Conservation (phyloP, 2,329 filamentous ascomycete genomes). For the Apiospora koreana region DNA sequence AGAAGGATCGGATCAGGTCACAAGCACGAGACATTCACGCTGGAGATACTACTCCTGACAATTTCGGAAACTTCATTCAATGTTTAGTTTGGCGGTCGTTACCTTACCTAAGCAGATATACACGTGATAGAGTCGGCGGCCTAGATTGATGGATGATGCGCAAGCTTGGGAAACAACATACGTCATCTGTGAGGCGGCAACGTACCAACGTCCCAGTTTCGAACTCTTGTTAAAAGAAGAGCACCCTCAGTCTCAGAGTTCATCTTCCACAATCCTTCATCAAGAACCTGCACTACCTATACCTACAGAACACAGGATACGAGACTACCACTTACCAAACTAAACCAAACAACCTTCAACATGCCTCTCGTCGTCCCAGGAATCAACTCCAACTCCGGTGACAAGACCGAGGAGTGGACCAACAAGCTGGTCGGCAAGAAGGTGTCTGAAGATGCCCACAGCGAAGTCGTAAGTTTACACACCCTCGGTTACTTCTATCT, state of each 20-base stretch:
- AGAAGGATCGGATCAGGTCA: neutral
- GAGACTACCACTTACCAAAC: neutral
- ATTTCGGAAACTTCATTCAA: neutral
- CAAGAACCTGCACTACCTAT: neutral
- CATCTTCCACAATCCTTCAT: neutral
- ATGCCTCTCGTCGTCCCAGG: slow-evolving; percentile 68
- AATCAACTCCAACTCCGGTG: slow-evolving; percentile 47
- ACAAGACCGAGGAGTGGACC: slow-evolving; percentile 57
- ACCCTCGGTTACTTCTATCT: neutral
- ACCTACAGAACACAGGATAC: neutral
- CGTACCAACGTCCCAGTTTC: neutral
- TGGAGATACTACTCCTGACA: neutral
- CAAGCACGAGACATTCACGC: neutral
- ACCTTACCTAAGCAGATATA: neutral
- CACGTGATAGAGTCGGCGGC: neutral
- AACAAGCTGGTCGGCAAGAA: slow-evolving; percentile 67
- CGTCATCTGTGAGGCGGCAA: neutral
- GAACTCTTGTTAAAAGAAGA: neutral
- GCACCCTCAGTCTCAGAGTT: neutral
- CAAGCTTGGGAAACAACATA: neutral
- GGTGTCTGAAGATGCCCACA: slow-evolving; percentile 50
- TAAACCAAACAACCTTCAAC: slow-evolving; percentile 33
- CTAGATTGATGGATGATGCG: neutral
- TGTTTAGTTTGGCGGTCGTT: neutral
- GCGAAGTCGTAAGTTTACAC: slow-evolving; percentile 50